A percentile compares a stretch with the other conserved stretches of the same genome.
phyloP scores from a whole-genome alignment of 2,329 filamentous ascomycete genomes.

The Penicillium sp. region DNA sequence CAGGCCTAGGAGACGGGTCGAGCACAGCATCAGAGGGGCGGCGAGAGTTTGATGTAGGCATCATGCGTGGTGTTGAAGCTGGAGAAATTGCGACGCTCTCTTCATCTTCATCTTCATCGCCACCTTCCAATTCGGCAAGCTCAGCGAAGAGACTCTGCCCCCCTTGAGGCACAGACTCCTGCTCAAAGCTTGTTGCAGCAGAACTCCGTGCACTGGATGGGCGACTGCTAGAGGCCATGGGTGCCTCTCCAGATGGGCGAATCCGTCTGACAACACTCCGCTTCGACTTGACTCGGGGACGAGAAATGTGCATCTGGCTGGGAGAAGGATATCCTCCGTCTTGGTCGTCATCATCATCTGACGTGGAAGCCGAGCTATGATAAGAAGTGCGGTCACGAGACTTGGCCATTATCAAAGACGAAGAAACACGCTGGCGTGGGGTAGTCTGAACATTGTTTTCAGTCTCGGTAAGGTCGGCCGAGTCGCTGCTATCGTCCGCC shows the following conservation, averaged over 20 bases:
- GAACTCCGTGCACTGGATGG: constrained; percentile 49
- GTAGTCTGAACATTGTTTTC: constrained; percentile 56
- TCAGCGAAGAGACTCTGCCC: constrained; percentile 89
- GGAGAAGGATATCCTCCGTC: constrained; percentile 65
- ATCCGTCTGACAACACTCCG: constrained; percentile 65
- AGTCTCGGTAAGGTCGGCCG: constrained; percentile 82
- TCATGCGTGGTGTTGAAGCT: constrained; percentile 42
- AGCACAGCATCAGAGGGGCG: constrained; percentile 33
- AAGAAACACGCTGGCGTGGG: constrained; percentile 40
- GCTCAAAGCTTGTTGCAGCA: constrained; percentile 54
- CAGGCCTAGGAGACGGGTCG: constrained; percentile 24
- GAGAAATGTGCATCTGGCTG: constrained; percentile 63
- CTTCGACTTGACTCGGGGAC: constrained; percentile 70
- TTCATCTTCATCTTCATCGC: constrained; percentile 68
- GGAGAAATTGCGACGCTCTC: constrained; percentile 36
- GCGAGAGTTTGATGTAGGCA: constrained; percentile 29
- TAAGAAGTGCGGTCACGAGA: constrained; percentile 66
- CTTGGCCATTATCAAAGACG: constrained; percentile 45
- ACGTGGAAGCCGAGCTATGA: constrained; percentile 86
- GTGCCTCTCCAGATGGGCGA: constrained; percentile 46
- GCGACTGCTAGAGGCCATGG: constrained; percentile 40
- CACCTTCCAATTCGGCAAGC: constrained; percentile 73
- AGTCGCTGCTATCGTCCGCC: constrained; percentile 62
- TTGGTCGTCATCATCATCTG: constrained; percentile 69
- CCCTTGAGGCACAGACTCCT: constrained; percentile 48